phyloP scores from a whole-genome alignment of 495 filamentous ascomycete species.

The Talaromyces ruber region DNA sequence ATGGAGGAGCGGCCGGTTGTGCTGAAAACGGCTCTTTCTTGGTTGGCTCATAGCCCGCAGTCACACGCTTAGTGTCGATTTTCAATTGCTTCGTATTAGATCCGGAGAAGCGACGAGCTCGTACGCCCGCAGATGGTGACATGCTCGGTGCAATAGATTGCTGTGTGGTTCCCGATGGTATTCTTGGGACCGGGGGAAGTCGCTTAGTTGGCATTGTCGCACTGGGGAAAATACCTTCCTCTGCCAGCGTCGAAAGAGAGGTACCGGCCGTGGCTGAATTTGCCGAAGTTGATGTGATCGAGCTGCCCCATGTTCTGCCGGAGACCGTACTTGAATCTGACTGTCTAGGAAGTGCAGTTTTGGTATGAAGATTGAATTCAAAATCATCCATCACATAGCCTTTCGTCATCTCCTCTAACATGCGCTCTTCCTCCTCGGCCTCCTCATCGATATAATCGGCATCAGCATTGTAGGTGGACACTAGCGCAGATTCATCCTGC shows the following conservation, averaged over 20 bases:
- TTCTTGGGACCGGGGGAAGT: constrained; percentile 15
- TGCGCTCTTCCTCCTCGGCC: constrained; percentile 83
- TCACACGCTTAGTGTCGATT: constrained; percentile 66
- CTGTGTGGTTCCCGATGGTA: constrained; percentile 14
- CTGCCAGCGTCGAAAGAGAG: constrained; percentile 67
- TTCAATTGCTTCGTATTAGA: constrained; percentile 73
- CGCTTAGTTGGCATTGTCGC: constrained; percentile 18
- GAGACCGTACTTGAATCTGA: constrained; percentile 84
- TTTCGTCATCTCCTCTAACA: constrained; percentile 87
- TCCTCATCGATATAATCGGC: constrained; percentile 57
- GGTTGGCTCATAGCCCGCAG: constrained; percentile 28
- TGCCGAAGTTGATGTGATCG: constrained; percentile 67
- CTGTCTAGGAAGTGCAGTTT: constrained; percentile 73
- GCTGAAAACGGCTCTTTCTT: constrained; percentile 32
- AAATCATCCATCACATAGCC: constrained; percentile 86
- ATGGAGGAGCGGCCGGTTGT: constrained; percentile 13
- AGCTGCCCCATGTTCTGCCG: constrained; percentile 81
- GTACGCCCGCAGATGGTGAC: constrained; percentile 45
- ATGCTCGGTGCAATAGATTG: constrained; percentile 20
- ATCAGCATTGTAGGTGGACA: constrained; percentile 25
- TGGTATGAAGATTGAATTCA: constrained; percentile 64
- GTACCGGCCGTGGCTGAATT: constrained; percentile 67
- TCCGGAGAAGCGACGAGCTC: constrained; percentile 73
- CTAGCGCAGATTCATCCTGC: constrained; percentile 23
- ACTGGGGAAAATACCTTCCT: constrained; percentile 40